Percentiles rank a stretch among this genome's conserved stretches.
These are phyloP conservation scores for Thelephora terrestris DNA, from an alignment of 1,284 basidiomycete species.

Conservation along the genomic window DNA sequence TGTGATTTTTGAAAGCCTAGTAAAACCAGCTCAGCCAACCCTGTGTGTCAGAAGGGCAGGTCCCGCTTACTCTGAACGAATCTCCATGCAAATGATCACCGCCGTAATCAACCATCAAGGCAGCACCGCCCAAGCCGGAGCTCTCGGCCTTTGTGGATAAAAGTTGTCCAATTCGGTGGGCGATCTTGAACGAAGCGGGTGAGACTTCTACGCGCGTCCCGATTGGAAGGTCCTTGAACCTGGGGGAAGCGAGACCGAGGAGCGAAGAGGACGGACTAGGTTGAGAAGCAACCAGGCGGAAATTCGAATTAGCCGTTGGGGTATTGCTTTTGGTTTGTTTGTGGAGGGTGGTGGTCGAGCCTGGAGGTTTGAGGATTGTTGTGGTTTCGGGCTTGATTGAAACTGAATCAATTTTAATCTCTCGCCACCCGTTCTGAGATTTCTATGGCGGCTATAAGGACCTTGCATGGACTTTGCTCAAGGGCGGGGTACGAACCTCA, in stretches of 20 bases:
- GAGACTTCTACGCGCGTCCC: slow-evolving; percentile 77
- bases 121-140: slow-evolving; percentile 51
- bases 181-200: slow-evolving; percentile 57
- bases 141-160: slow-evolving; percentile 24
- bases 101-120: slow-evolving; percentile 89
- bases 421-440: slow-evolving; percentile 76
- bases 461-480: background rate
- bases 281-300: slow-evolving; percentile 57
- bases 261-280: slow-evolving; percentile 59
- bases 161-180: slow-evolving; percentile 56
- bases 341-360: slow-evolving; percentile 10
- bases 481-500: slow-evolving; percentile 42
- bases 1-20: slow-evolving; percentile 85
- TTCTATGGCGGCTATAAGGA: slow-evolving; percentile 37
- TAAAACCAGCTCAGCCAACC: slow-evolving; percentile 1
- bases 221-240: slow-evolving; percentile 56
- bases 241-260: slow-evolving; percentile 57
- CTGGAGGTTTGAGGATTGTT: slow-evolving; percentile 17
- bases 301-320: slow-evolving; percentile 23
- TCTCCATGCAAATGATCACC: slow-evolving; percentile 59
- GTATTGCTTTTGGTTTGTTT: slow-evolving; percentile 3
- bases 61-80: slow-evolving; percentile 65
- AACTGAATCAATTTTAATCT: slow-evolving; percentile 64
- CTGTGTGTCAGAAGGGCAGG: background rate
- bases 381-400: slow-evolving; percentile 19